phyloP scores from a whole-genome alignment of 495 filamentous ascomycete species.

The Letharia columbiana region DNA sequence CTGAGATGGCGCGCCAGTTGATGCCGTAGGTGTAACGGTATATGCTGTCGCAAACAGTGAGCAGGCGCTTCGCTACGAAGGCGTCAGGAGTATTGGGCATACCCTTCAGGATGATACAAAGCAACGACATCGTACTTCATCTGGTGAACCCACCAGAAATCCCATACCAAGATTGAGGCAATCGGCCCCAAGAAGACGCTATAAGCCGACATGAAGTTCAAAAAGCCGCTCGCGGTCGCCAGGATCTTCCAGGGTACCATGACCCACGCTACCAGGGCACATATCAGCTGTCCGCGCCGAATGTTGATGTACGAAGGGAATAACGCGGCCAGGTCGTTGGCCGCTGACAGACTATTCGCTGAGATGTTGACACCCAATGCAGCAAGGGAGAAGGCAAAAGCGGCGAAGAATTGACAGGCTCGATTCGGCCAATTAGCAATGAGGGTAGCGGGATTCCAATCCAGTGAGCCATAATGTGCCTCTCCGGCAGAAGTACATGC shows the following conservation, averaged over 20 bases:
- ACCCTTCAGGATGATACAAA: constrained; percentile 35
- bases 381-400: constrained; percentile 40
- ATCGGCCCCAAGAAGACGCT: constrained; percentile 63
- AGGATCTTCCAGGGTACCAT: constrained; percentile 60
- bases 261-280: constrained; percentile 50
- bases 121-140: constrained; percentile 51
- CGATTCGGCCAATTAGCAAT: constrained; percentile 43
- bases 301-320: constrained; percentile 54
- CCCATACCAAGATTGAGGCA: constrained; percentile 55
- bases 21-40: constrained; percentile 52
- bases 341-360: constrained; percentile 55
- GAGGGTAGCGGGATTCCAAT: constrained; percentile 39
- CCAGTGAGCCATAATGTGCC: constrained; percentile 35
- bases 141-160: constrained; percentile 61
- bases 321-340: constrained; percentile 55
- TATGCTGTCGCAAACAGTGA: constrained; percentile 14
- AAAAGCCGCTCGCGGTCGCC: constrained; percentile 45
- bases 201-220: constrained; percentile 56
- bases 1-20: constrained; percentile 58
- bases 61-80: neutral
- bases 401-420: constrained; percentile 44
- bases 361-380: constrained; percentile 50
- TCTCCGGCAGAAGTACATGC: constrained; percentile 40
- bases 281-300: constrained; percentile 52
- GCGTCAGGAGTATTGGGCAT: neutral